These are phyloP conservation scores for Colletotrichum tofieldiae DNA, from an alignment of 2,329 filamentous ascomycete species.

Conservation along the genomic window DNA sequence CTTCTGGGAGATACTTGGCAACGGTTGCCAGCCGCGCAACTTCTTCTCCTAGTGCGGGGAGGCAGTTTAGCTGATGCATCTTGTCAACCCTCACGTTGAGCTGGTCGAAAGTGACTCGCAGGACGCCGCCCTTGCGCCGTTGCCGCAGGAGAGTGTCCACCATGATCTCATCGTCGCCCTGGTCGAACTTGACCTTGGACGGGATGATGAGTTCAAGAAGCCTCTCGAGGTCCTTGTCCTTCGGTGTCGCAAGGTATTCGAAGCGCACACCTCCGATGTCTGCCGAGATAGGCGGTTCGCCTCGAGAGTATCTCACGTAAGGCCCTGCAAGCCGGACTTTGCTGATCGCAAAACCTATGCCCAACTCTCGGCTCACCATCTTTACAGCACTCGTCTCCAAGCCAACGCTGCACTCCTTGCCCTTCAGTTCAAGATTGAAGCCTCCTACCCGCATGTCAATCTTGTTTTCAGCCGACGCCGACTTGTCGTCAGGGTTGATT, in stretches of 20 bases:
- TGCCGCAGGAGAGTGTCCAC: constrained; percentile 92
- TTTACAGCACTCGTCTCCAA: constrained; percentile 88
- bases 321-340: constrained; percentile 84
- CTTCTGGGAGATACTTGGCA: constrained; percentile 94
- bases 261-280: constrained; percentile 78
- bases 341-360: constrained; percentile 81
- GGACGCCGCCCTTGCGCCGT: constrained; percentile 86
- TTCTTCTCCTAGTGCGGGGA: constrained; percentile 84
- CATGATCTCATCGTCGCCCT: constrained; percentile 93
- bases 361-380: constrained; percentile 81
- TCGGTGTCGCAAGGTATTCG: constrained; percentile 81
- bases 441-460: constrained; percentile 84
- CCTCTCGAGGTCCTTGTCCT: constrained; percentile 84
- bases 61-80: constrained; percentile 75
- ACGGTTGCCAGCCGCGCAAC: constrained; percentile 87
- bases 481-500: constrained; percentile 64
- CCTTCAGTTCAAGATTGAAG: constrained; percentile 81
- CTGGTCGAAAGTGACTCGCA: constrained; percentile 78
- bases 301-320: constrained; percentile 66
- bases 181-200: constrained; percentile 89
- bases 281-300: constrained; percentile 73
- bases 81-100: constrained; percentile 75
- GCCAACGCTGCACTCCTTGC: constrained; percentile 81
- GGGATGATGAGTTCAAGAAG: constrained; percentile 91
- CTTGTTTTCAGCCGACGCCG: constrained; percentile 72